A percentile compares a stretch with the other conserved stretches of the same genome.
Evolutionary conservation across 176 grass and related monocot species (phyloP).

Genomic region (Elymus sibiricus): DNA sequence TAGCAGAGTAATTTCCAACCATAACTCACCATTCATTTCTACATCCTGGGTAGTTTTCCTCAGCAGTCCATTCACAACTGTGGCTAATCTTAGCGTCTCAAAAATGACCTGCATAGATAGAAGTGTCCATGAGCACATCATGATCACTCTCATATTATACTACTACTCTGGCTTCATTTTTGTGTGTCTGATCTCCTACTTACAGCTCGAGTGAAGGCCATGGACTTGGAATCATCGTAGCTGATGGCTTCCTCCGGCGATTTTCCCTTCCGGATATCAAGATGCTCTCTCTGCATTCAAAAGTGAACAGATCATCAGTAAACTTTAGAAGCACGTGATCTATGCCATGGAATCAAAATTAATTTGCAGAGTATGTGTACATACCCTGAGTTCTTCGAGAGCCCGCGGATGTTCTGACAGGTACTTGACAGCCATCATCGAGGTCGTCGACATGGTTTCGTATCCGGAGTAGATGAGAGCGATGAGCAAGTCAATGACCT

Average conservation of each 20-base stretch:
- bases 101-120: slow-evolving; percentile 53
- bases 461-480: slow-evolving; percentile 93
- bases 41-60: slow-evolving; percentile 95
- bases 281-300: slow-evolving; percentile 66
- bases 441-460: slow-evolving; percentile 91
- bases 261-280: slow-evolving; percentile 62
- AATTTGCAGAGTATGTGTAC: slow-evolving; percentile 9
- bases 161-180: not conserved
- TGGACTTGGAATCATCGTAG: slow-evolving; percentile 79
- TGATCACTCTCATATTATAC: not conserved
- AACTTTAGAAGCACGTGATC: not conserved
- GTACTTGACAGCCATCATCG: slow-evolving; percentile 98
- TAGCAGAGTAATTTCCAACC: not conserved
- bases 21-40: slow-evolving; percentile 76
- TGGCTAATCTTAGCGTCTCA: slow-evolving; percentile 88
- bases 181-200: slow-evolving; percentile 20
- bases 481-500: slow-evolving; percentile 89
- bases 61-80: slow-evolving; percentile 91
- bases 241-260: slow-evolving; percentile 43
- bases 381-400: slow-evolving; percentile 74
- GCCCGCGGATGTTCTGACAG: slow-evolving; percentile 69
- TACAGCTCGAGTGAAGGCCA: slow-evolving; percentile 87
- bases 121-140: slow-evolving; percentile 8
- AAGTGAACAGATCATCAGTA: slow-evolving; percentile 8
- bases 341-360: not conserved